Evolutionary conservation across 441 rosid genomes (phyloP).

Genomic region (Erysimum cheiri): DNA sequence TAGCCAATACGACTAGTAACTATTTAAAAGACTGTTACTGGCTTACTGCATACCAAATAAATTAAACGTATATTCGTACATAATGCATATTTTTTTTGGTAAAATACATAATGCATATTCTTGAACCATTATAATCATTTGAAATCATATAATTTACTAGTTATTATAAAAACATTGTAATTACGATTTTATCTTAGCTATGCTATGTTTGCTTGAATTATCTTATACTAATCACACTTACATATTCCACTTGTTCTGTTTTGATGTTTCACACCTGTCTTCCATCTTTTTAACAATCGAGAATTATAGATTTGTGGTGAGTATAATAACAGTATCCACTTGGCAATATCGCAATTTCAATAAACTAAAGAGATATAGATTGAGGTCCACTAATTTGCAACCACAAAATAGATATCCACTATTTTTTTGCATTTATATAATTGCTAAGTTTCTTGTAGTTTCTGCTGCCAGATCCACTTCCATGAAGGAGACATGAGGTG

Average conservation of each 20-base stretch:
- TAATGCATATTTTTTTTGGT: no score
- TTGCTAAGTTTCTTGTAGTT: constrained; percentile 29
- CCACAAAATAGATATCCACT: constrained; percentile 42
- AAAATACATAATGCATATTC: background rate
- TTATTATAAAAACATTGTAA: background rate
- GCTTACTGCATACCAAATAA: background rate
- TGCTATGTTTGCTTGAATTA: background rate
- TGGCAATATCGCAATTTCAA: constrained; percentile 18
- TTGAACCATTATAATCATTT: background rate
- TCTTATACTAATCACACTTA: constrained; percentile 6
- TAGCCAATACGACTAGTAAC: background rate
- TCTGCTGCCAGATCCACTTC: constrained; percentile 44
- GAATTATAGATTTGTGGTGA: constrained; percentile 9
- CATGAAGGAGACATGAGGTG: constrained; percentile 44
- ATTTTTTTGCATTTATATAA: constrained; percentile 15
- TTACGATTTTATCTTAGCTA: background rate
- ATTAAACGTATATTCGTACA: background rate
- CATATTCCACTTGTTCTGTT: background rate
- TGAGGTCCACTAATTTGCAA: constrained; percentile 32
- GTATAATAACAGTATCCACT: background rate
- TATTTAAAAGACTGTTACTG: background rate
- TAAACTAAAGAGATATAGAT: constrained; percentile 20
- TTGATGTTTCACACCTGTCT: background rate
- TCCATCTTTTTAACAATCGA: background rate
- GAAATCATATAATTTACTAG: no score